Base-by-base conservation (phyloP, 1,139 yeast species). In the Scheffersomyces lignicola region DNA sequence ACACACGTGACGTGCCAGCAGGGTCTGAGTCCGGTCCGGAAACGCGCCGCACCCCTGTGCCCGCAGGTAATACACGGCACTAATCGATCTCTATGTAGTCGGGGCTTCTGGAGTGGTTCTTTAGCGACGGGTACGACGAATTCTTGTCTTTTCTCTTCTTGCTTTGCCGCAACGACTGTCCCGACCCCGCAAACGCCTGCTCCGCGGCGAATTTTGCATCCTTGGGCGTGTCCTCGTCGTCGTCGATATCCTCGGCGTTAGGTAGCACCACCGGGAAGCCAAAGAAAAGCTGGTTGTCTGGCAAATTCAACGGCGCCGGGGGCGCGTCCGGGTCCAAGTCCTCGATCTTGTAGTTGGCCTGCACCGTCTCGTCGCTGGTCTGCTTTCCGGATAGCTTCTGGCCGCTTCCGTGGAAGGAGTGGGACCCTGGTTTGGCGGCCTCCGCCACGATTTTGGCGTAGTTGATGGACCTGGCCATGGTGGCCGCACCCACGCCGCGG, bases 201-300 rank as follows among this genome's bases (percentile, higher is more conserved):
- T 26, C 20, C 2, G 35, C 32, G 15, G 18, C 24, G 7, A 18
- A 9, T 14, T 40, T 21, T 49, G 43, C 8, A 42, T 44, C 24
- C 24, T 37, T 29, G 7, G 48, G 45, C 3, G 52, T 44, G 3
- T 21, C 38, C 9, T 56, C 55, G 23, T 65, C 67, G 9, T 54
- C 54, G 10, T 62, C 68, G 0, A 57, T 61, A 18, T 63, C 72
- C 30, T 68, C 77, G 10, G 69, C 73, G 13, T 71, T 73, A 7
- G 89, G 83, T n/a, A 89, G 81, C 3, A 80, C 76, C 4, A 86
- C 78, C 0, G 97, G 97, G 57, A 83, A 92, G 1, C 99, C 99
- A 58, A 94, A 90, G 56, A 92, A 92, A 13, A 92, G 68, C 55
- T 88, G 94, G 20, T 95, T 96, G 25, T 74, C 83, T 0, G 96